These are phyloP conservation scores for Septoria petroselini DNA, from an alignment of 2,329 filamentous ascomycete species.

Conservation along the genomic window DNA sequence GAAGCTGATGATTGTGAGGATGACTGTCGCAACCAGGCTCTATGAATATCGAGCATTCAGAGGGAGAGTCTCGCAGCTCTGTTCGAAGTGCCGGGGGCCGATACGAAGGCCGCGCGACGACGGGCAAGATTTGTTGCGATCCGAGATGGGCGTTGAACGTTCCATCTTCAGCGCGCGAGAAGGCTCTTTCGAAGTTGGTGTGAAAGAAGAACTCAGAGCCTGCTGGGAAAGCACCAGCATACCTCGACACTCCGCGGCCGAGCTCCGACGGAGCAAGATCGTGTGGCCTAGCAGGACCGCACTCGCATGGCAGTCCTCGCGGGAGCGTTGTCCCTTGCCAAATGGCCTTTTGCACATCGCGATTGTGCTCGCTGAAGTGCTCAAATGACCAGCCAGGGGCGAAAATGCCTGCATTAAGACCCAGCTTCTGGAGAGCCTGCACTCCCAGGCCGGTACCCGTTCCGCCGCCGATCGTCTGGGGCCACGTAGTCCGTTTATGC, in stretches of 20 bases:
- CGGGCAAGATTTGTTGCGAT: neutral
- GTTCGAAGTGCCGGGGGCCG: neutral
- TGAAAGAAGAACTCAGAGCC: constrained; percentile 37
- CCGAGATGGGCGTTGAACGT: neutral
- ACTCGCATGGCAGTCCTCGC: constrained; percentile 32
- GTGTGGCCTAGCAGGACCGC: constrained; percentile 8
- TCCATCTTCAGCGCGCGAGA: constrained; percentile 14
- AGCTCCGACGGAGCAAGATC: constrained; percentile 1
- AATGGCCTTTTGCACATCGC: constrained; percentile 35
- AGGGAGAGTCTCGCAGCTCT: neutral
- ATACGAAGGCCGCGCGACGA: neutral
- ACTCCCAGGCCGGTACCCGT: constrained; percentile 45
- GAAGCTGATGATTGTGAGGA: neutral
- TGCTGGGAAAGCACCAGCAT: constrained; percentile 33
- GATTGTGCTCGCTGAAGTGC: constrained; percentile 39
- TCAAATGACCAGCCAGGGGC: constrained; percentile 50
- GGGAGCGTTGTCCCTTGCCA: constrained; percentile 39
- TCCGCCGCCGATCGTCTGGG: constrained; percentile 41
- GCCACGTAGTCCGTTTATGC: constrained; percentile 40
- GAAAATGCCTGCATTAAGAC: constrained; percentile 44
- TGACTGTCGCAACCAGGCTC: neutral
- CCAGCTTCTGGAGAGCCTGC: constrained; percentile 37
- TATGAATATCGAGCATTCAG: neutral
- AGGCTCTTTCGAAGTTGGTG: constrained; percentile 40
- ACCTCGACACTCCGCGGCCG: constrained; percentile 35